Evolutionary conservation across 805 yeast genomes (phyloP).

Genomic region (Jamesozyma lodderae): DNA sequence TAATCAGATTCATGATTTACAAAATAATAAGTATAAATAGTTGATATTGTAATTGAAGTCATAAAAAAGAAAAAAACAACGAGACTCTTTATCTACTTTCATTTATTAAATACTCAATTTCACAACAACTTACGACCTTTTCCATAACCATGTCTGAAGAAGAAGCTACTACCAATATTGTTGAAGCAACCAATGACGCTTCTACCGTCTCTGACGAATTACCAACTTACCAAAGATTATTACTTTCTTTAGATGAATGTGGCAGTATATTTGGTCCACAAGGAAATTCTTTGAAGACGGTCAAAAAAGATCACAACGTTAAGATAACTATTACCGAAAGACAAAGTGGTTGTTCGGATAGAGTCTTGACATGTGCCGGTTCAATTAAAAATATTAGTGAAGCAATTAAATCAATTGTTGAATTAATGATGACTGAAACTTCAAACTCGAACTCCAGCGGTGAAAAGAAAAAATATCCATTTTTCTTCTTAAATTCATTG

Average conservation of each 20-base stretch:
- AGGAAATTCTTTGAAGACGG: constrained; percentile 63
- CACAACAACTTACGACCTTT: too few relatives aligned
- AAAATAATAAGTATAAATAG: too few relatives aligned
- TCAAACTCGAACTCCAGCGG: neutral
- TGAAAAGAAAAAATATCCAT: constrained; percentile 47
- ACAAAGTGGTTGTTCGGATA: constrained; percentile 66
- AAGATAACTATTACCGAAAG: constrained; percentile 78
- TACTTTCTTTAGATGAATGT: constrained; percentile 79
- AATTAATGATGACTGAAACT: constrained; percentile 28
- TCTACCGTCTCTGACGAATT: constrained; percentile 2
- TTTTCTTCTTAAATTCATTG: constrained; percentile 25
- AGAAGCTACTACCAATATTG: too few relatives aligned
- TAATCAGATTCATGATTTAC: too few relatives aligned
- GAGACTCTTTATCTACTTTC: too few relatives aligned
- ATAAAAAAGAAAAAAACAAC: too few relatives aligned
- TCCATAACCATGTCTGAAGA: too few relatives aligned
- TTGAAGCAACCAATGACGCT: neutral
- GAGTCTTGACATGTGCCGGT: constrained; percentile 73
- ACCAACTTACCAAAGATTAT: constrained; percentile 32
- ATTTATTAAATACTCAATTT: too few relatives aligned
- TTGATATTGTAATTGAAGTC: too few relatives aligned
- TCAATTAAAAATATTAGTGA: constrained; percentile 54
- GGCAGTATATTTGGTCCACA: constrained; percentile 81
- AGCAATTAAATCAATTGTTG: constrained; percentile 60
- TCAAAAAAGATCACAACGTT: constrained; percentile 64